A percentile compares a stretch with the other conserved stretches of the same genome.
Conservation (phyloP, 176 grass and related monocot species). For the Eragrostis nindensis region DNA sequence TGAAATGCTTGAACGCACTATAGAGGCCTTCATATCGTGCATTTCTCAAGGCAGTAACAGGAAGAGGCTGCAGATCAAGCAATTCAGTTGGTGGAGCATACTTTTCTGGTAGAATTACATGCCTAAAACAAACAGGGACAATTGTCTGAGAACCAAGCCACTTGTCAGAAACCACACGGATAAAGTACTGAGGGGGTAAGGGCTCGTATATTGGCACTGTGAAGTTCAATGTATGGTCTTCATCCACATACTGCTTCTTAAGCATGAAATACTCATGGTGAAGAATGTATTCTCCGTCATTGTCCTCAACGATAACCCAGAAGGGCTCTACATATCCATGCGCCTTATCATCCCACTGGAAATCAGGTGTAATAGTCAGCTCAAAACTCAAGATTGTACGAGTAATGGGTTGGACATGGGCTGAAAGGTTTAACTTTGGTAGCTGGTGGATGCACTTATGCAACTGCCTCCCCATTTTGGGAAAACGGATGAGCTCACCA, state of each 20-base stretch:
- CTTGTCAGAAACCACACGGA: slow-evolving; percentile 86
- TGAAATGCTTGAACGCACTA: slow-evolving; percentile 90
- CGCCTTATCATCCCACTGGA: slow-evolving; percentile 90
- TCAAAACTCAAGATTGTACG: slow-evolving; percentile 85
- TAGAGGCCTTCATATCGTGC: slow-evolving; percentile 83
- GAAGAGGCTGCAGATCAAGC: slow-evolving; percentile 93
- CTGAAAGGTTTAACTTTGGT: slow-evolving; percentile 85
- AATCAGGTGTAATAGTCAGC: slow-evolving; percentile 91
- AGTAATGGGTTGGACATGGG: slow-evolving; percentile 96
- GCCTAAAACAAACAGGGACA: slow-evolving; percentile 94
- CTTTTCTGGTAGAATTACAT: slow-evolving; percentile 96
- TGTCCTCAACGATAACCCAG: slow-evolving; percentile 99
- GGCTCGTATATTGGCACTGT: slow-evolving; percentile 96
- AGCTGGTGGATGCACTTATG: slow-evolving; percentile 92
- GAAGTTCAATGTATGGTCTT: slow-evolving; percentile 92
- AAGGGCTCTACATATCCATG: slow-evolving; percentile 97
- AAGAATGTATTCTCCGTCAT: slow-evolving; percentile 93
- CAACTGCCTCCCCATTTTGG: slow-evolving; percentile 75
- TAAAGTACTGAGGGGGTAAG: slow-evolving; percentile 92
- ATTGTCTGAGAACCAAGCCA: slow-evolving; percentile 98
- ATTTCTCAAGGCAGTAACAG: slow-evolving; percentile 84
- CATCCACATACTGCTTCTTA: slow-evolving; percentile 93
- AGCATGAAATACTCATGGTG: slow-evolving; percentile 99
- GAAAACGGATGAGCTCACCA: slow-evolving; percentile 85
- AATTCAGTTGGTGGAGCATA: slow-evolving; percentile 96